A percentile compares a stretch with the other conserved stretches of the same genome.
phyloP scores from a whole-genome alignment of 2,329 filamentous ascomycete genomes.

The Blastomyces parvus region DNA sequence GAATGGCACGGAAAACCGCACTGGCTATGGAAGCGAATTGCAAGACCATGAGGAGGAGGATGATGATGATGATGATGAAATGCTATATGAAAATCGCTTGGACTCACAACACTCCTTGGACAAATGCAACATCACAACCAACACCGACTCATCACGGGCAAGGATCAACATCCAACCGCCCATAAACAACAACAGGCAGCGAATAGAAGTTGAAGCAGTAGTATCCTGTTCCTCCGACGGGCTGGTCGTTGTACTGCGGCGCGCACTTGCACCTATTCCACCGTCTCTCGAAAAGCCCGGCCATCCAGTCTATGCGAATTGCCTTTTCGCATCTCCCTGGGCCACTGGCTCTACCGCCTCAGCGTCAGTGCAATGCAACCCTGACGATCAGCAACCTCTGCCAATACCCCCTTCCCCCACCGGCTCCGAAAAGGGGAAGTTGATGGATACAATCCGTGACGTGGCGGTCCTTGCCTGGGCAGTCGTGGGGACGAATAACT shows the following conservation, averaged over 20 bases:
- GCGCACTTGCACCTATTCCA: conserved; percentile 60
- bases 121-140: neutral
- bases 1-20: conserved; percentile 27
- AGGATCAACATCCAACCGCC: neutral
- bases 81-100: neutral
- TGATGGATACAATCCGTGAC: conserved; percentile 74
- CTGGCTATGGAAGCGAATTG: conserved; percentile 1
- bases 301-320: conserved; percentile 45
- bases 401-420: conserved; percentile 37
- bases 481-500: conserved; percentile 68
- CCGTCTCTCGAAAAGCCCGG: conserved; percentile 31
- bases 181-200: conserved; percentile 5
- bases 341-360: conserved; percentile 53
- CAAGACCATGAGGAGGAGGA: neutral
- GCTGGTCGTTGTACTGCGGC: conserved; percentile 68
- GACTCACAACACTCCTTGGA: neutral
- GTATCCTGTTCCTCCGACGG: conserved; percentile 85
- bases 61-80: neutral
- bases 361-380: conserved; percentile 20
- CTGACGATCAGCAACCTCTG: neutral
- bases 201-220: conserved; percentile 73
- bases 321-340: conserved; percentile 74
- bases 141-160: neutral
- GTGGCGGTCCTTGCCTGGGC: conserved; percentile 78
- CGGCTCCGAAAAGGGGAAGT: conserved; percentile 47